Conservation (phyloP, 345 rosid species). For the Limnanthes douglasii region DNA sequence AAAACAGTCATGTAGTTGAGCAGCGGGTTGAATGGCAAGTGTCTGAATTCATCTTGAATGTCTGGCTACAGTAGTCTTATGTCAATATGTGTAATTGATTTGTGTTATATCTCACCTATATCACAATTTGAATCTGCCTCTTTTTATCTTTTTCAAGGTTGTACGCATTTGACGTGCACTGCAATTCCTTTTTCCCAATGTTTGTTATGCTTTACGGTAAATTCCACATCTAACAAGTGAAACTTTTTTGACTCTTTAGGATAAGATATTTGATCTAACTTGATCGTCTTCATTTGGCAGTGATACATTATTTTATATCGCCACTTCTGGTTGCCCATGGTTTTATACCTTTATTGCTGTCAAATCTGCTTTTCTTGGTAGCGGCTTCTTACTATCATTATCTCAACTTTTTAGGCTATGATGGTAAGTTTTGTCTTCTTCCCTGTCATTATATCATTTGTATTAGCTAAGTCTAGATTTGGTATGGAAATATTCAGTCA, state of each 20-base stretch:
- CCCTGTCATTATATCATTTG: not conserved
- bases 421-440: constrained; percentile 35
- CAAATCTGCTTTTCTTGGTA: constrained; percentile 90
- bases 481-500: not conserved
- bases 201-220: constrained; percentile 90
- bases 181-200: constrained; percentile 99
- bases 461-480: not conserved
- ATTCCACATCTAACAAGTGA: constrained; percentile 6
- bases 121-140: constrained; percentile 5
- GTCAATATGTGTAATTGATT: too few species aligned
- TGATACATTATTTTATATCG: constrained; percentile 80
- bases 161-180: constrained; percentile 97
- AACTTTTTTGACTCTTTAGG: too few species aligned
- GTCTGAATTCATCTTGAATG: constrained; percentile 7
- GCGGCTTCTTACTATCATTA: constrained; percentile 92
- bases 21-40: constrained; percentile 98
- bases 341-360: constrained; percentile 65
- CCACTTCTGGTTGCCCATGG: constrained; percentile 86
- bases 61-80: too few species aligned
- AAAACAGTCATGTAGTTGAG: constrained; percentile 95
- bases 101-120: too few species aligned
- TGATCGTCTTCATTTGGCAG: constrained; percentile 31
- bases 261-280: constrained; percentile 2
- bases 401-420: constrained; percentile 96
- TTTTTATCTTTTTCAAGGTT: constrained; percentile 38